Evolutionary conservation across 371 early-diverging fungal genomes (phyloP), one percentile per base, ranked within the genome.

Genomic region (Mucor racemosus): DNA sequence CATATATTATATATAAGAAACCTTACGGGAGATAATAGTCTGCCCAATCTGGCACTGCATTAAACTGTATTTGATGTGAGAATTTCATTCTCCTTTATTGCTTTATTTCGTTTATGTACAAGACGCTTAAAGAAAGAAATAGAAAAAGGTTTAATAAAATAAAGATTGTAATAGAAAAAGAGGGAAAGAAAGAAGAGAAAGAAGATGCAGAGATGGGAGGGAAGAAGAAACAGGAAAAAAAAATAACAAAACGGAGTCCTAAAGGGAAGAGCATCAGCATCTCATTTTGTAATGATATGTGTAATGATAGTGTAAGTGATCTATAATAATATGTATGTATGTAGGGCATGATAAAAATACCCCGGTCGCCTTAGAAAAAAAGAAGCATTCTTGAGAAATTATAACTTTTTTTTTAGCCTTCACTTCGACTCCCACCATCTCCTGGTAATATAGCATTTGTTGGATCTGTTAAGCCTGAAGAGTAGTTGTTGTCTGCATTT

Each of bases 1-100:
- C 26, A 26, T 26, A 26, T n/a, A 44, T 15, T 15, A 14, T 8
- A 17, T 15, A 14, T 8, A 44, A 34, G 33, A n/a, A n/a, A 56
- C 56, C 78, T 79, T 86, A 88, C 85, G 89, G 88, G 57, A 93
- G 54, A 74, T 92, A 93, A 75, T 89, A 83, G 63, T 93, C 93
- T 58, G 88, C 86, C 97, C 97, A 97, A 71, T 95, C 95, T 55
- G 95, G 94, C 48, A 91, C 92, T 48, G 92, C 86, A 72, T 95
- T 95, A 73, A 97, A 90, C 77, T 92, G 91, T 50, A 97, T 86
- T 50, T 90, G 90, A 80, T 93, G 93, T 8, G 94, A 93, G 70
- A 74, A 74, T 57, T 74, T 74, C 74, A 74, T 74, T 53, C 38
- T 56, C 48, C 41, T 55, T 39, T 39, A 21, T 53, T 33, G 26